Evolutionary conservation across 495 filamentous ascomycete genomes (phyloP), one percentile per base, ranked within the genome.

Genomic region (Xylaria scruposa): DNA sequence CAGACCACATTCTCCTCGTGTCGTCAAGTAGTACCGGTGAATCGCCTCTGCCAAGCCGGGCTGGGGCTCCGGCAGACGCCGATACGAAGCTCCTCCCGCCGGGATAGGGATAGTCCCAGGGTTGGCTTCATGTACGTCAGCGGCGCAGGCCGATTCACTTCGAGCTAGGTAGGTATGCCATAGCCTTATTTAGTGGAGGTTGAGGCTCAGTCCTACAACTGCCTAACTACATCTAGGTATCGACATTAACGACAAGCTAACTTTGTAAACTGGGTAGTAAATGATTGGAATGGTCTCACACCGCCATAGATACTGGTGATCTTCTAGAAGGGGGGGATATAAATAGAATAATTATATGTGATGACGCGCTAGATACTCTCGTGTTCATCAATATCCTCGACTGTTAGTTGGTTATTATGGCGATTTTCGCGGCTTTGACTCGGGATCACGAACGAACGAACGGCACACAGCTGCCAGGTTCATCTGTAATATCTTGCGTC

Each of bases 11-110:
- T 19, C 26, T 51, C 59, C 21, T 62, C 59, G 36, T n/a, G 59
- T 62, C 8, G 59, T 38, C n/a, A 62, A 62, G 19, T 0, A 46
- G 10, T 10, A n/a, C 38, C 38, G 61, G 61, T 12, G 29, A 47
- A 29, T 64, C 42, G 40, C n/a, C 2, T 26, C 44, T 64, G 61
- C 61, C 40, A 44, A 64, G 40, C 60, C 60, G 40, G 42, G 61
- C 40, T 51, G 19, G 29, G 40, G 59, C 56, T 36, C 56, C 59
- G 60, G 36, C 10, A 9, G 26, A 17, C 26, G 24, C 53, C 53
- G 53, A 64, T 64, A 64, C 61, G 61, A 64, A 33, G 42, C 19
- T 15, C 12, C 21, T 56, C 60, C 38, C 12, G 13, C 36, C 33
- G 33, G 38, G 60, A 9, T 26, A 12, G 33, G 38, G 60, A 9